Evolutionary conservation across 2,329 filamentous ascomycete species (phyloP).

Genomic region (Penicillium olsonii): DNA sequence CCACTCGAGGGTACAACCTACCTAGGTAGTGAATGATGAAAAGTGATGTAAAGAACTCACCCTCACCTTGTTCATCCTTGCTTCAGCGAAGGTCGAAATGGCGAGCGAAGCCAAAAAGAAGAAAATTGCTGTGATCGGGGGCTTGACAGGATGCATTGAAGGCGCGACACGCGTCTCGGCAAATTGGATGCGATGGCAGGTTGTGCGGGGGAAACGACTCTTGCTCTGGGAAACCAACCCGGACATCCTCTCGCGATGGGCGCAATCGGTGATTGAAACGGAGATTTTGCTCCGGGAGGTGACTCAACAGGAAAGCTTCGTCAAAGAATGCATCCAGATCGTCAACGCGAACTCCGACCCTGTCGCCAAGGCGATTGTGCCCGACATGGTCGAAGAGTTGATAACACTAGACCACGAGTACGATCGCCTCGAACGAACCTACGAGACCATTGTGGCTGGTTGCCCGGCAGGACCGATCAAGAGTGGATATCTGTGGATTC

Average conservation of each 20-base stretch:
- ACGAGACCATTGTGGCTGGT: neutral
- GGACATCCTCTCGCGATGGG: slow-evolving; percentile 1
- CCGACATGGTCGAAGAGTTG: slow-evolving; percentile 8
- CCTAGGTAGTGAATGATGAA: slow-evolving; percentile 6
- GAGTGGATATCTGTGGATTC: slow-evolving; percentile 7
- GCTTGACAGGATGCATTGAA: neutral
- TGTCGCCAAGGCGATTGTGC: neutral
- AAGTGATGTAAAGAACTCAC: slow-evolving; percentile 7
- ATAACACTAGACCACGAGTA: slow-evolving; percentile 5
- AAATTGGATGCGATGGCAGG: slow-evolving; percentile 4
- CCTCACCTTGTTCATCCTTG: no score
- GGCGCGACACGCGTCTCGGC: neutral
- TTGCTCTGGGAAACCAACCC: slow-evolving; percentile 8
- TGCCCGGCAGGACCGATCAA: slow-evolving; percentile 7
- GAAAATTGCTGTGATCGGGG: neutral
- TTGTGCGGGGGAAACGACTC: slow-evolving; percentile 4
- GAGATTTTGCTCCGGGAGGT: slow-evolving; percentile 4
- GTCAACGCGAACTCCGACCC: neutral
- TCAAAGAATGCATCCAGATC: slow-evolving; percentile 4
- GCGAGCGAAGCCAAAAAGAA: neutral
- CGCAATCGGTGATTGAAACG: slow-evolving; percentile 9
- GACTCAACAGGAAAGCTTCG: slow-evolving; percentile 3
- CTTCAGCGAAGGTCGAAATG: neutral
- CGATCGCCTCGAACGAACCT: neutral
- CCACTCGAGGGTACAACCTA: neutral